Evolutionary conservation across 805 yeast species (phyloP).

Genomic region (Pichia sporocuriosa): DNA sequence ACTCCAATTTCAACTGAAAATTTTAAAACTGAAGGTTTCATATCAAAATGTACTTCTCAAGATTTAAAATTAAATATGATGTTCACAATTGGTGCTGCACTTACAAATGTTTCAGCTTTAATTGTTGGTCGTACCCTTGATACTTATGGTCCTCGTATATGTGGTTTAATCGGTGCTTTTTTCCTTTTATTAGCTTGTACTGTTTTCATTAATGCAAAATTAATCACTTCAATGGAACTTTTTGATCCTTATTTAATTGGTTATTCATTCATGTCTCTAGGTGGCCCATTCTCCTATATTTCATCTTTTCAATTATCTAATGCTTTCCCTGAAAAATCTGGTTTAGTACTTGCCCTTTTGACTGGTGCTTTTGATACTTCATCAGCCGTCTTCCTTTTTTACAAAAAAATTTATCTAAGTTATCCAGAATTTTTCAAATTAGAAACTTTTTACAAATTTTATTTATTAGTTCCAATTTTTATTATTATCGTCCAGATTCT

Average conservation of each 20-base stretch:
- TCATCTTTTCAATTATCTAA: conserved; percentile 53
- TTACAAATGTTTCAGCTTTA: conserved; percentile 49
- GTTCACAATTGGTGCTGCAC: conserved; percentile 52
- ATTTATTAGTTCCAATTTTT: conserved; percentile 43
- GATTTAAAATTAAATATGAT: conserved; percentile 51
- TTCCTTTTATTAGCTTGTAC: conserved; percentile 41
- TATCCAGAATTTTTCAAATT: conserved; percentile 33
- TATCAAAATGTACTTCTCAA: conserved; percentile 43
- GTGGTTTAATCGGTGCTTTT: conserved; percentile 46
- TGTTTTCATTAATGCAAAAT: conserved; percentile 36
- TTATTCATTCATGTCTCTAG: conserved; percentile 46
- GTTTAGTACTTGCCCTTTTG: conserved; percentile 44
- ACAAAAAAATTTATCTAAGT: conserved; percentile 34
- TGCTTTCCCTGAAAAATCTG: conserved; percentile 48
- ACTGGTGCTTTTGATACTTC: conserved; percentile 58
- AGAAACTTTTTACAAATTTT: conserved; percentile 39
- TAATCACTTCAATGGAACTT: conserved; percentile 13
- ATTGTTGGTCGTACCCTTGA: conserved; percentile 45
- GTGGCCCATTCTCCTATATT: conserved; percentile 52
- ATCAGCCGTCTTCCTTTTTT: conserved; percentile 46
- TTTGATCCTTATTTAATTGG: conserved; percentile 50
- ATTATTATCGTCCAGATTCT: conserved; percentile 39
- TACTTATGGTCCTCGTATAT: conserved; percentile 43
- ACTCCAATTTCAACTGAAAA: conserved; percentile 8
- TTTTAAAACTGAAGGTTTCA: conserved; percentile 20